Evolutionary conservation across 768 basidiomycete genomes (phyloP).

Genomic region (Boletus rex-veris): DNA sequence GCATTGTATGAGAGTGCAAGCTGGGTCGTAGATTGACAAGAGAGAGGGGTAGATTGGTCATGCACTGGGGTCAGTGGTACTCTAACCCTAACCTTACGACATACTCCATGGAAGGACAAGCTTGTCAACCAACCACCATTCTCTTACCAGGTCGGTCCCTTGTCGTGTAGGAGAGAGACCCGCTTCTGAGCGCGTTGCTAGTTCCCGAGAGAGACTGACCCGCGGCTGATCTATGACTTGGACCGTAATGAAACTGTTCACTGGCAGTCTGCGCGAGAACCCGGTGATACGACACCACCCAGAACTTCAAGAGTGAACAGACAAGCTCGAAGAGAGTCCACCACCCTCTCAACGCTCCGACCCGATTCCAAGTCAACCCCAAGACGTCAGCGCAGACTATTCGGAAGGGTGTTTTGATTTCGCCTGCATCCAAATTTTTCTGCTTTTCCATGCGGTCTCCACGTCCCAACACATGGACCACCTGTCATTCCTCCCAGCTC

Average conservation of each 20-base stretch:
- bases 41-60: too few species aligned
- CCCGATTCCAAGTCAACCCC: constrained; percentile 74
- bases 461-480: too few species aligned
- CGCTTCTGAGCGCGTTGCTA: constrained; percentile 28
- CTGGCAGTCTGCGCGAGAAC: constrained; percentile 82
- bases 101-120: too few species aligned
- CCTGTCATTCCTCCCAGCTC: too few species aligned
- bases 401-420: constrained; percentile 70
- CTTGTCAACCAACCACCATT: constrained; percentile 64
- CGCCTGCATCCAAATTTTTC: too few species aligned
- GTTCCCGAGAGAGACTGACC: constrained; percentile 98
- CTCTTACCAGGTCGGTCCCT: constrained; percentile 81
- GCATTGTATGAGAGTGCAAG: too few species aligned
- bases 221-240: constrained; percentile 88
- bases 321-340: constrained; percentile 95
- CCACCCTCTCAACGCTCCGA: constrained; percentile 84
- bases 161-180: background rate
- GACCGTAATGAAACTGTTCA: constrained; percentile 78
- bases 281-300: constrained; percentile 83
- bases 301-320: constrained; percentile 93
- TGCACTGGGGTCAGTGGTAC: too few species aligned
- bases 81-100: too few species aligned
- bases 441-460: too few species aligned
- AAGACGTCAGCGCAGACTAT: constrained; percentile 73
- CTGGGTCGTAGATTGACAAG: too few species aligned